Evolutionary conservation across 1,139 yeast genomes (phyloP), one percentile per base, ranked within the genome.

Genomic region (Geotrichum phurueaensis): DNA sequence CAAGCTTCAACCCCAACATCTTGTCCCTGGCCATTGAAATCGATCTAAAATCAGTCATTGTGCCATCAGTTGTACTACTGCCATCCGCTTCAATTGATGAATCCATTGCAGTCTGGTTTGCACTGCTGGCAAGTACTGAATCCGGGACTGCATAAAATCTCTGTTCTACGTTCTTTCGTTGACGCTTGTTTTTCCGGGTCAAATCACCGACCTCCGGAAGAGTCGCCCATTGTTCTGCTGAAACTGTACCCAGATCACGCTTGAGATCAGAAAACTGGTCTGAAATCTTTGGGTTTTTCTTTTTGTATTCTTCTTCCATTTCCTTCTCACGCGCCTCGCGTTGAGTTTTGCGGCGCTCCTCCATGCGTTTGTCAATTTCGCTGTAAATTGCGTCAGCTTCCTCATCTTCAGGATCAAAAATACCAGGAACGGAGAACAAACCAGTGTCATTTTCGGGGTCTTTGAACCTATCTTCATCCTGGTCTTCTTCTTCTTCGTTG

Each of bases 161-260:
- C 66, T 85, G 85, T 62, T 83, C 84, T 69, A 78, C 82, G 68
- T 86, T 87, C 54, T 84, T 73, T 57, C 97, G 76, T 57, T 81
- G 76, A 60, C 98, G 76, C 68, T 91, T 90, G 71, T 91, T 90
- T 63, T 84, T 77, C 67, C 86, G 81, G 0, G 99, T 94, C 67
- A 89, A 77, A 73, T 94, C 99, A 1, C 91, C 89, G 0, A 91
- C 95, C 64, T 90, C 97, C 0, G 99, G 98, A 5, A 94, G 71
- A 64, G 77, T 79, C 2, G 82, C 80, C 99, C 99, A 94, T 68
- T 92, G 86, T 1, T 83, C 87, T 23, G 78, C 82, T 1, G 89
- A 78, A 0, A 94, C 82, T 0, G 75, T 65, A 0, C 85, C 77
- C 57, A 92, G 73, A 0, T 81, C 84, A 51, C 86, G 74, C 70